Base-by-base conservation (phyloP, 768 basidiomycete genomes). In the Termitomyces sp. region DNA sequence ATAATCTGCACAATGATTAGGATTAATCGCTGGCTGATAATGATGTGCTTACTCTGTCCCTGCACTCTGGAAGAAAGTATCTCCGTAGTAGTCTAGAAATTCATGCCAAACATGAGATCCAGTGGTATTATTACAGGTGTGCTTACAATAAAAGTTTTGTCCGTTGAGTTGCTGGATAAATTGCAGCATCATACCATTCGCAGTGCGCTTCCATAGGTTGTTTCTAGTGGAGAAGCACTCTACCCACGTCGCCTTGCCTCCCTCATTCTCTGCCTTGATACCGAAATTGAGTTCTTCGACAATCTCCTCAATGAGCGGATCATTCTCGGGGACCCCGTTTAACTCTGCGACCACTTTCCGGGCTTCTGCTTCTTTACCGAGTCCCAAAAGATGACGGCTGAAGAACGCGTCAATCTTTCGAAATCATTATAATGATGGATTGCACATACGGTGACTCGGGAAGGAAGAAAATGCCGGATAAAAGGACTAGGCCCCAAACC, bases 121-220 rank as follows among this genome's bases (percentile, higher is more conserved):
- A 8, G n/a, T 9, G 29, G 3, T n/a, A 9, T n/a, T 41, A 20
- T 41, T 15, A 37, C 22, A 41, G 34, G 6, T 2, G 7, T 51
- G 20, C 82, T 60, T 60, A 87, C 87, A 88, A 69, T 87, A 88
- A 71, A 89, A 90, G 67, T 88, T 90, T 69, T 92, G 88, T 15
- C 88, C 88, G 57, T 90, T 88, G 31, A 91, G 70, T 62, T 91
- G 88, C 62, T 91, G 88, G 53, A 92, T 83, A 65, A 90, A 90
- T 62, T 89, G 88, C 45, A 89, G 69, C 84, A 89, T 88, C 84
- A 89, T 88, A n/a, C 89, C 88, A 59, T 90, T 90, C 34, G 75
- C 67, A 15, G 88, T 91, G 54, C 90, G 79, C 69, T 84, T 86
- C 83, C 87, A 89, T 44, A 91, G 69, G 64, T 77, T 72, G 62